Evolutionary conservation across 768 basidiomycete species (phyloP).

Genomic region (Rhodotorula toruloides): DNA sequence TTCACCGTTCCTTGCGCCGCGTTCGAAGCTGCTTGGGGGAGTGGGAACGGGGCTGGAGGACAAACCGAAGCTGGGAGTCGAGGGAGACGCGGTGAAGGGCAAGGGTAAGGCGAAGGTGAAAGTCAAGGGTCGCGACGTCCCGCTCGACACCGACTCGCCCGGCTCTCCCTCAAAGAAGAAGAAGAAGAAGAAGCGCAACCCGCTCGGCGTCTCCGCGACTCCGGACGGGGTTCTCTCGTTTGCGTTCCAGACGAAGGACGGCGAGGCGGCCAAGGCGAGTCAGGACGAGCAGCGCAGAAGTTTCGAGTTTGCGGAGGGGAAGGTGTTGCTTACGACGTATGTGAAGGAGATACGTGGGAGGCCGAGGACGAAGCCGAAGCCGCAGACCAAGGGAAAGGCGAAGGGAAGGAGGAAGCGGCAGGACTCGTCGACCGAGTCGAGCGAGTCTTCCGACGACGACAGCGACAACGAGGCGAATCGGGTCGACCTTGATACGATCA

Average conservation of each 20-base stretch:
- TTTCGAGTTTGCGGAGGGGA: no score
- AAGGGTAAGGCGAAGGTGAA: background rate
- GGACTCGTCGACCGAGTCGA: background rate
- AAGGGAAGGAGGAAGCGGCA: background rate
- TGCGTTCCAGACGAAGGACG: no score
- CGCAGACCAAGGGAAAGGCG: background rate
- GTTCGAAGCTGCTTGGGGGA: background rate
- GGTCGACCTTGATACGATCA: background rate
- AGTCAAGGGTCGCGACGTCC: background rate
- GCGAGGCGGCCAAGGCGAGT: no score
- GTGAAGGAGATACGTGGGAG: no score
- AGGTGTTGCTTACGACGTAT: no score
- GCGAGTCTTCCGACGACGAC: background rate
- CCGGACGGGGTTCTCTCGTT: no score
- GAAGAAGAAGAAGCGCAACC: background rate
- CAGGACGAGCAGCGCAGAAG: no score
- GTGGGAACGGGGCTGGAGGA: background rate
- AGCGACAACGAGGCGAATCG: background rate
- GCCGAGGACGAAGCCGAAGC: background rate
- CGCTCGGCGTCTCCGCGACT: background rate
- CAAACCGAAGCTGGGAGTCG: background rate
- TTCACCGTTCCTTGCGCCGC: background rate
- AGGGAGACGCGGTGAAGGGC: background rate
- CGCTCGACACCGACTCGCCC: background rate
- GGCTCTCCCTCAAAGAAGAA: background rate